Evolutionary conservation across 2,329 filamentous ascomycete species (phyloP).

Genomic region (Arthrinium phaeospermum): DNA sequence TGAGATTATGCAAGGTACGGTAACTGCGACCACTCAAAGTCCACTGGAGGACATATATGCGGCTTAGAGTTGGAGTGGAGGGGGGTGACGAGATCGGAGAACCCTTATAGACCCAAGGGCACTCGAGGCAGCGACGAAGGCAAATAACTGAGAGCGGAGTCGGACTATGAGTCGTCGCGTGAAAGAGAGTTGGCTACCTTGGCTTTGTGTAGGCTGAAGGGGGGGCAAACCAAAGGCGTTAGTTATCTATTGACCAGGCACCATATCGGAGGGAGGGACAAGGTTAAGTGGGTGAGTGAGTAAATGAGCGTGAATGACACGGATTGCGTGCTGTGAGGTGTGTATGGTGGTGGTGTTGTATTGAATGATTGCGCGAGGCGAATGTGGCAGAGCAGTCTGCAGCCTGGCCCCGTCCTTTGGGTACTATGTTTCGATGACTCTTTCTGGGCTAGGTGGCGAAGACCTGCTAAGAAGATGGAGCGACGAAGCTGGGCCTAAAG

Average conservation of each 20-base stretch:
- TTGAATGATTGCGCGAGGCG: slow-evolving; percentile 15
- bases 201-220: slow-evolving; percentile 12
- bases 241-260: slow-evolving; percentile 10
- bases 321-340: neutral
- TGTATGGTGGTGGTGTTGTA: neutral
- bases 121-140: slow-evolving; percentile 29
- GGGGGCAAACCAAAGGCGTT: slow-evolving; percentile 17
- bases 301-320: slow-evolving; percentile 18
- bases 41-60: slow-evolving; percentile 30
- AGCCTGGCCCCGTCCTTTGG: slow-evolving; percentile 15
- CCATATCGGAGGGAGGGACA: slow-evolving; percentile 6
- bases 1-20: slow-evolving; percentile 42
- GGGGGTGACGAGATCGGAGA: slow-evolving; percentile 24
- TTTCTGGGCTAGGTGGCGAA: slow-evolving; percentile 43
- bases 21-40: slow-evolving; percentile 35
- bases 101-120: slow-evolving; percentile 31
- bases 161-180: slow-evolving; percentile 28
- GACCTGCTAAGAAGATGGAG: slow-evolving; percentile 23
- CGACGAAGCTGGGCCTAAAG: slow-evolving; percentile 33
- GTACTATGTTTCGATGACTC: slow-evolving; percentile 38
- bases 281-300: slow-evolving; percentile 13
- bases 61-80: slow-evolving; percentile 25
- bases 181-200: slow-evolving; percentile 20
- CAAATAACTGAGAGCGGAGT: slow-evolving; percentile 26
- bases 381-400: slow-evolving; percentile 17